Evolutionary conservation across 306 rosid species (phyloP).

Genomic region (Dryas alaskensis): DNA sequence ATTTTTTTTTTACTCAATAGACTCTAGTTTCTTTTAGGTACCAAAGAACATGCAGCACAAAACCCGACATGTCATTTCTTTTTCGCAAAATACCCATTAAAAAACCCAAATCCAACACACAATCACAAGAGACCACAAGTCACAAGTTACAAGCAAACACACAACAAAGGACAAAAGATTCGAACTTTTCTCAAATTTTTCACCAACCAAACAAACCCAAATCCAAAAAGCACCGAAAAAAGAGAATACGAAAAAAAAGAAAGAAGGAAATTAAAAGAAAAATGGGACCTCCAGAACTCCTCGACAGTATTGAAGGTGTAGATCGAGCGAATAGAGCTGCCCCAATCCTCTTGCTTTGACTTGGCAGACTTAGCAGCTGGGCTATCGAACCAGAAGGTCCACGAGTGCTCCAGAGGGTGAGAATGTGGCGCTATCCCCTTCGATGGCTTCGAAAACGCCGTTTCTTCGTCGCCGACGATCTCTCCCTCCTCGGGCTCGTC

Average conservation of each 20-base stretch:
- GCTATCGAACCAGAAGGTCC: slow-evolving; percentile 97
- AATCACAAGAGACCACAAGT: not conserved
- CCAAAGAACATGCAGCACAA: not conserved
- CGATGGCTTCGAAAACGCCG: slow-evolving; percentile 45
- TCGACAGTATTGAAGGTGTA: slow-evolving; percentile 77
- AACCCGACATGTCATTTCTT: not conserved
- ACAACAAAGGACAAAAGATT: not conserved
- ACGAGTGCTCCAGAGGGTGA: slow-evolving; percentile 77
- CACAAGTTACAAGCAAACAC: not conserved
- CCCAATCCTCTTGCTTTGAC: slow-evolving; percentile 69
- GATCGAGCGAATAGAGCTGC: slow-evolving; percentile 63
- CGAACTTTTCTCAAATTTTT: not conserved
- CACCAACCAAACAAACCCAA: slow-evolving; percentile 5
- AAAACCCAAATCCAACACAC: not conserved
- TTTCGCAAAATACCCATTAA: not conserved
- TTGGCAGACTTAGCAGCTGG: slow-evolving; percentile 56
- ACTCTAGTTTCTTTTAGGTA: not conserved
- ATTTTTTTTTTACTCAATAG: not conserved
- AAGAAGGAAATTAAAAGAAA: not conserved
- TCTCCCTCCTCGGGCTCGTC: slow-evolving; percentile 74
- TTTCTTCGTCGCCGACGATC: slow-evolving; percentile 57
- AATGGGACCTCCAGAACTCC: slow-evolving; percentile 79
- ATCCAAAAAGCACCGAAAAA: not conserved
- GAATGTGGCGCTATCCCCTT: slow-evolving; percentile 32
- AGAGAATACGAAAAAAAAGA: not conserved